Evolutionary conservation across 208 protist genomes (phyloP), one percentile per base, ranked within the genome.

Genomic region (Plasmodiophora brassicae): DNA sequence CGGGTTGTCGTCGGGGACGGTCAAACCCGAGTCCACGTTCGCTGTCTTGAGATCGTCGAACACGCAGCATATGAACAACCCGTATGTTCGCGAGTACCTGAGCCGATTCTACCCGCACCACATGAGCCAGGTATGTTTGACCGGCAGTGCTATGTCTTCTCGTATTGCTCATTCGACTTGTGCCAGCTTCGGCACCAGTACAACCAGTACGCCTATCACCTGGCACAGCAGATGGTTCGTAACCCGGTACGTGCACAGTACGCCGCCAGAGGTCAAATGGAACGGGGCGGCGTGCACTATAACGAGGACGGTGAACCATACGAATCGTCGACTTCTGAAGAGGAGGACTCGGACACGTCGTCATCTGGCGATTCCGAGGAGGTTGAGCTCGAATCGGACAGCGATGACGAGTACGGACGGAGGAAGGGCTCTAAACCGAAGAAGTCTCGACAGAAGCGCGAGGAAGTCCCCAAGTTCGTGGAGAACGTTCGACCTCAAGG

Each of bases 291-390:
- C n/a, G 65, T 78, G 10, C 65, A 78, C n/a, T 78, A 78, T 32
- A 78, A 78, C n/a, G 65, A 78, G n/a, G 65, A 78, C 65, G 65
- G 65, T 32, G 65, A 78, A 78, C 41, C 65, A 5, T 78, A 78
- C 65, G 14, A 36, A 78, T 78, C 65, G 5, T 78, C 65, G 5
- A 5, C 5, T 8, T 5, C 14, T 32, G n/a, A 32, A 5, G 65
- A 78, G n/a, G 65, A 78, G 41, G 65, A 78, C 20, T 78, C 65
- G 14, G 65, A 78, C 5, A 32, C 5, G 5, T 78, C 65, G 20
- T 78, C 65, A 5, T 78, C 65, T 78, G 14, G n/a, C 5, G 65
- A 78, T 5, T 78, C 65, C 41, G 65, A 78, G 20, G 65, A 78
- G n/a, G 65, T 78, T 78, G 65, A 78, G 5, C 41, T 78, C 32